phyloP scores from a whole-genome alignment of 805 yeast genomes.

The Suhomyces vadensis region DNA sequence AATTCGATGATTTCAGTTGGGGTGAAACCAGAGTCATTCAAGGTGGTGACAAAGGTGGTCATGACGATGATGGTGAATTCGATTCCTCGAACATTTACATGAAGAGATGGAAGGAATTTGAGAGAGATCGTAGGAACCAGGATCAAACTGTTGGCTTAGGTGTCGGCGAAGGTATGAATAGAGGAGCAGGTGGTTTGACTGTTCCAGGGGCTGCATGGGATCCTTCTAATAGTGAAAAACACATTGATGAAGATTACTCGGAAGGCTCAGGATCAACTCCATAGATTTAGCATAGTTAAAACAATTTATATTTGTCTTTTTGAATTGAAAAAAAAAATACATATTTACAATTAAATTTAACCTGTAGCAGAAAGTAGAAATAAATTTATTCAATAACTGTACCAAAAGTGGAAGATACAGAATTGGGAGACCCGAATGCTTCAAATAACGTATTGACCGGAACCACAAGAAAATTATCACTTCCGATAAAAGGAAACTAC shows the following conservation, averaged over 20 bases:
- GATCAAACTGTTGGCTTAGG: conserved; percentile 15
- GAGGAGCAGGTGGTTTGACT: conserved; percentile 17
- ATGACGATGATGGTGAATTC: conserved; percentile 79
- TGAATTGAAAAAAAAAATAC: neutral
- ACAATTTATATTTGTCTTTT: neutral
- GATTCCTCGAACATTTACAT: conserved; percentile 88
- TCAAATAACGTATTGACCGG: too few species aligned
- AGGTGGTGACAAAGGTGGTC: conserved; percentile 65
- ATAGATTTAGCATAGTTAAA: conserved; percentile 1
- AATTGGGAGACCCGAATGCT: too few species aligned
- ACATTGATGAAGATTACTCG: conserved; percentile 25
- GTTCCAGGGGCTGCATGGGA: conserved; percentile 49
- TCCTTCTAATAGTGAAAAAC: conserved; percentile 36
- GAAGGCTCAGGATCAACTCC: conserved; percentile 20
- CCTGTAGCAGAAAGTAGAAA: too few species aligned
- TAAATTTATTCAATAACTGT: too few species aligned
- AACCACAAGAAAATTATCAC: too few species aligned
- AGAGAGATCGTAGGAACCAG: conserved; percentile 56
- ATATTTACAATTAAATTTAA: neutral
- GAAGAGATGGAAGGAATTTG: conserved; percentile 95
- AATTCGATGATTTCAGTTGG: conserved; percentile 95
- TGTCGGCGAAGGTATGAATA: conserved; percentile 1
- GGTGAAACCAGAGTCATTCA: conserved; percentile 88
- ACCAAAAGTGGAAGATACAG: too few species aligned
- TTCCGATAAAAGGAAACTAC: too few species aligned